A percentile compares a stretch with the other conserved stretches of the same genome.
Conservation (phyloP, 768 basidiomycete genomes). For the Fibroporia radiculosa region DNA sequence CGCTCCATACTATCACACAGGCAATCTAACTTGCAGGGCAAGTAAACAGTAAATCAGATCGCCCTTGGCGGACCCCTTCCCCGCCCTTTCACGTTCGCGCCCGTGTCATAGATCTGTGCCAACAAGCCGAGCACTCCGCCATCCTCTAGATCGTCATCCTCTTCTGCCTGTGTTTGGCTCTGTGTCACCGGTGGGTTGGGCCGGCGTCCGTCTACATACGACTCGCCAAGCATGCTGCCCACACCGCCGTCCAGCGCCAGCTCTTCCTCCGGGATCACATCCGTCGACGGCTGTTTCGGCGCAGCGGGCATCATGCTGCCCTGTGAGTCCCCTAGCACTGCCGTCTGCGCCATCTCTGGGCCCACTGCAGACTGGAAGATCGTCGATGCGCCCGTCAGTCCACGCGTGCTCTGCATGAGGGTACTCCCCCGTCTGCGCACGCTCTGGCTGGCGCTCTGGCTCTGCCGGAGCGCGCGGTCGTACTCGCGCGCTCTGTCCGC, state of each 20-base stretch:
- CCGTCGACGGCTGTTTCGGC: conserved; percentile 9
- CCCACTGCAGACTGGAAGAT: conserved; percentile 40
- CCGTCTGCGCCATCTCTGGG: conserved; percentile 56
- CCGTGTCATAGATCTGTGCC: conserved; percentile 73
- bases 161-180: conserved; percentile 31
- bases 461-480: conserved; percentile 67
- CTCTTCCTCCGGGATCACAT: conserved; percentile 37
- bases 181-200: conserved; percentile 18
- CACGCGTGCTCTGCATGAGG: conserved; percentile 21
- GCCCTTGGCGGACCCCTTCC: conserved; percentile 20
- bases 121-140: conserved; percentile 80
- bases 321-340: conserved; percentile 70
- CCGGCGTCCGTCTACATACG: conserved; percentile 67
- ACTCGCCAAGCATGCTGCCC: conserved; percentile 54
- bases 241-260: conserved; percentile 46
- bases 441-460: conserved; percentile 54
- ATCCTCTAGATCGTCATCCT: conserved; percentile 63
- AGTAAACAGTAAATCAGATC: conserved; percentile 17
- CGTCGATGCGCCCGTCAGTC: conserved; percentile 21
- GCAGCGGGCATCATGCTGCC: conserved; percentile 31
- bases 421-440: conserved; percentile 34
- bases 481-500: conserved; percentile 50
- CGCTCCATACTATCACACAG: too few species aligned
- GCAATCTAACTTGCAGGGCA: too few species aligned
- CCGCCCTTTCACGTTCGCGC: conserved; percentile 21